Evolutionary conservation across 805 yeast genomes (phyloP).

Genomic region (Wickerhamiella galacta): DNA sequence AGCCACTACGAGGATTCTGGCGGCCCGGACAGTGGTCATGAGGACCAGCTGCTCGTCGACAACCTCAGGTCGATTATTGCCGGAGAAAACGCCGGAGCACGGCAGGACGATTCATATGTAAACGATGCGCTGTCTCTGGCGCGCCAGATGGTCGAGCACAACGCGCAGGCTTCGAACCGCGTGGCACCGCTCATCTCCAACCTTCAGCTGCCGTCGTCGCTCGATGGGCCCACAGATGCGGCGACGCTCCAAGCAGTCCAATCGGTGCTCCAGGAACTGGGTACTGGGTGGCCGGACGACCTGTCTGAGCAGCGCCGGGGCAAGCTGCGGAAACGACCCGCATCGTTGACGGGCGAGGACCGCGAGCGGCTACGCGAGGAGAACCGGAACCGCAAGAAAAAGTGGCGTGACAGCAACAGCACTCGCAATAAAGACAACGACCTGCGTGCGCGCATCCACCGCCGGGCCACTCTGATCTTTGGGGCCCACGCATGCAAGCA

Average conservation of each 20-base stretch:
- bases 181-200: conserved; percentile 3
- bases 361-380: conserved; percentile 46
- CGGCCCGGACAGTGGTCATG: not conserved
- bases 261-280: conserved; percentile 13
- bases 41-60: conserved; percentile 9
- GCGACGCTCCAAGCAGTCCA: conserved; percentile 17
- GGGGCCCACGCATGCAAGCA: conserved; percentile 44
- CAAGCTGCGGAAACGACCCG: not conserved
- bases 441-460: conserved; percentile 56
- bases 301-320: not conserved
- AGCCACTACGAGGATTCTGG: not conserved
- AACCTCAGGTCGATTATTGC: conserved; percentile 6
- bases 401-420: conserved; percentile 68
- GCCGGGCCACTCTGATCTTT: conserved; percentile 50
- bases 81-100: conserved; percentile 2
- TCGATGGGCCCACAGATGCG: conserved; percentile 13
- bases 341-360: conserved; percentile 19
- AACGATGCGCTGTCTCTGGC: conserved; percentile 5
- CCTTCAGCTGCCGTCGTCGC: conserved; percentile 12
- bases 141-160: not conserved
- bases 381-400: conserved; percentile 62
- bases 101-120: conserved; percentile 2
- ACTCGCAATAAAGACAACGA: conserved; percentile 81
- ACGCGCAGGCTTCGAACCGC: not conserved
- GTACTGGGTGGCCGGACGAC: conserved; percentile 6